Evolutionary conservation across 257 asterid genomes (phyloP).

Genomic region (Nicotiana benthamiana): DNA sequence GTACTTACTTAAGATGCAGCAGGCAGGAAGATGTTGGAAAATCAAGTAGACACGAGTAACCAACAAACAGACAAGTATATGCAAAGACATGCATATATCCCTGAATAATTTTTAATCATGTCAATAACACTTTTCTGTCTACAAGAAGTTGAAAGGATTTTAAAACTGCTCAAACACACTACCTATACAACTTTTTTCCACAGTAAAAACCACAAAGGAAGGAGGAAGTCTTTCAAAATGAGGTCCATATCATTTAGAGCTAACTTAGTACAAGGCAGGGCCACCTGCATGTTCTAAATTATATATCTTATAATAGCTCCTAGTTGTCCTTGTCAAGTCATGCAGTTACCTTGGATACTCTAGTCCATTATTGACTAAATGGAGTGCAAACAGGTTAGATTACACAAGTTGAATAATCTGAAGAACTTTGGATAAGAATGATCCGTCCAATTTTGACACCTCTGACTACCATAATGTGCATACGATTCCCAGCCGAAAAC

Average conservation of each 20-base stretch:
- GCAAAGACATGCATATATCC: not conserved
- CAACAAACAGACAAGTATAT: no score
- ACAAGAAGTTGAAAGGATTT: not conserved
- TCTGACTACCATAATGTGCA: conserved; percentile 26
- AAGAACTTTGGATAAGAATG: conserved; percentile 22
- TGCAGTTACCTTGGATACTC: conserved; percentile 24
- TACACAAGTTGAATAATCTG: conserved; percentile 16
- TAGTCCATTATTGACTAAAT: conserved; percentile 11
- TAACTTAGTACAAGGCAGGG: conserved; percentile 12
- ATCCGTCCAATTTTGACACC: conserved; percentile 20
- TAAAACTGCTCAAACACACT: not conserved
- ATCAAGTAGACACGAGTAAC: no score
- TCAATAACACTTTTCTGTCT: not conserved
- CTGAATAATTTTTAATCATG: not conserved
- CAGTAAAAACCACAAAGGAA: not conserved
- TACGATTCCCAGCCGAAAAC: conserved; percentile 3
- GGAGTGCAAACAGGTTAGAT: conserved; percentile 17
- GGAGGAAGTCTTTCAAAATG: not conserved
- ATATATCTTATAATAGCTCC: conserved; percentile 27
- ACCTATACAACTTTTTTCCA: not conserved
- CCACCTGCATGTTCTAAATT: no score
- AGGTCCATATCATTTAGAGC: not conserved
- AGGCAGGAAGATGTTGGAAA: no score
- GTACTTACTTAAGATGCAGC: not conserved
- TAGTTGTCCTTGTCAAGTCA: conserved; percentile 30